Conservation (phyloP, 169 alveolate species). For the Nephromyces sp. region DNA sequence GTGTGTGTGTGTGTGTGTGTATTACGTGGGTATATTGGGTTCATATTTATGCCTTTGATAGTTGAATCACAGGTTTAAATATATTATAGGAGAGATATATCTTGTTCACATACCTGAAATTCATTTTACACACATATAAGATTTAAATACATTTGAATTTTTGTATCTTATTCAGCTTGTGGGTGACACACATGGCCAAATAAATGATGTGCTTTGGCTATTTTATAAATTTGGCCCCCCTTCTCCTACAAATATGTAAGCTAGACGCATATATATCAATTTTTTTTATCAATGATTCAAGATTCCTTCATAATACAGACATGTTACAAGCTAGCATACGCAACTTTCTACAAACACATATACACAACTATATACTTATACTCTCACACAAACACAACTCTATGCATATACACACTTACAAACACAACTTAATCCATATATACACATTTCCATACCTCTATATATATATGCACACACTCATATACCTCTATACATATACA, state of each 20-base stretch:
- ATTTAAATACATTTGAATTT: background rate
- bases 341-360: too few relatives aligned
- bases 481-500: slow-evolving; percentile 63
- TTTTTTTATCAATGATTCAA: background rate
- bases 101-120: background rate
- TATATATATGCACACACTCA: slow-evolving; percentile 57
- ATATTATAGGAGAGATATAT: background rate
- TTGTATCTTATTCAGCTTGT: slow-evolving; percentile 13
- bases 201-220: slow-evolving; percentile 75
- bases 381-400: too few relatives aligned
- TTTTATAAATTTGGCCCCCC: slow-evolving; percentile 79
- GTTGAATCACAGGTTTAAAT: background rate
- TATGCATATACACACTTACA: too few relatives aligned
- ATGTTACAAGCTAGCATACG: background rate
- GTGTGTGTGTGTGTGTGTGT: background rate
- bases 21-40: background rate
- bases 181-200: slow-evolving; percentile 83
- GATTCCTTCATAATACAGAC: background rate
- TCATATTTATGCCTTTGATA: background rate
- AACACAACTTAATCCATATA: background rate
- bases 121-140: background rate
- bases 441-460: background rate
- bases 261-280: background rate
- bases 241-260: slow-evolving; percentile 54
- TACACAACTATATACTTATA: too few relatives aligned